Evolutionary conservation across 768 basidiomycete species (phyloP).

Genomic region (Xerocomellus chrysenteron): DNA sequence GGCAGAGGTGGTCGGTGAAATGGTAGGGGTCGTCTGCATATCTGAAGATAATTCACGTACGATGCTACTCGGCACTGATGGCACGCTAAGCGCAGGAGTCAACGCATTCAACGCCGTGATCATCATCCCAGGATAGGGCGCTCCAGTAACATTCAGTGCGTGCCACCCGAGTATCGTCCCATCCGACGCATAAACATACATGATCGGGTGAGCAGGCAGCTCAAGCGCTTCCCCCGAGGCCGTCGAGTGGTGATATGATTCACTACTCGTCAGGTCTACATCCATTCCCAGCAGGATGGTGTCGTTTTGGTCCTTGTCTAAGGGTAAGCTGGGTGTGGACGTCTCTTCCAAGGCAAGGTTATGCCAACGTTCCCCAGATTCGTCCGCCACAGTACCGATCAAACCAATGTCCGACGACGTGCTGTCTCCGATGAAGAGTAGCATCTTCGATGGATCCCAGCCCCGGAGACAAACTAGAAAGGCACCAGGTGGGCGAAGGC

Average conservation of each 20-base stretch:
- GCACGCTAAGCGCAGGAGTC: background rate
- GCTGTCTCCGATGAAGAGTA: slow-evolving; percentile 49
- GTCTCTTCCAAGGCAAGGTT: slow-evolving; percentile 49
- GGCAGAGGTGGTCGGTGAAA: slow-evolving; percentile 18
- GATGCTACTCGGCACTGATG: slow-evolving; percentile 19
- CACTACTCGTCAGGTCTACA: slow-evolving; percentile 58
- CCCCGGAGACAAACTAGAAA: slow-evolving; percentile 39
- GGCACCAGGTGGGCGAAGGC: slow-evolving; percentile 45
- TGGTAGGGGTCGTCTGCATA: slow-evolving; percentile 29
- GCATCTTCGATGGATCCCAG: slow-evolving; percentile 44
- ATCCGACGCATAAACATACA: slow-evolving; percentile 77
- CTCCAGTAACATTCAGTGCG: slow-evolving; percentile 53
- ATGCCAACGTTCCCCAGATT: slow-evolving; percentile 39
- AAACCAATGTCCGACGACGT: slow-evolving; percentile 51
- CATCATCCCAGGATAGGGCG: slow-evolving; percentile 62
- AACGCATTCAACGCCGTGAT: slow-evolving; percentile 24
- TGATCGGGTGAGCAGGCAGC: slow-evolving; percentile 54
- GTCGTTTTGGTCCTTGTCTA: slow-evolving; percentile 69
- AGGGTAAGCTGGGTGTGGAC: slow-evolving; percentile 57
- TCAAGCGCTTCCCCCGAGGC: slow-evolving; percentile 43
- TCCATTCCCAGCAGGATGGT: slow-evolving; percentile 66
- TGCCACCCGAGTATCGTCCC: slow-evolving; percentile 77
- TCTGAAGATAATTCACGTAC: slow-evolving; percentile 31
- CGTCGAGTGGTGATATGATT: slow-evolving; percentile 37
- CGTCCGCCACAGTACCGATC: slow-evolving; percentile 34